Conservation (phyloP, 305 asterid species). For the Fraxinus platypoda region DNA sequence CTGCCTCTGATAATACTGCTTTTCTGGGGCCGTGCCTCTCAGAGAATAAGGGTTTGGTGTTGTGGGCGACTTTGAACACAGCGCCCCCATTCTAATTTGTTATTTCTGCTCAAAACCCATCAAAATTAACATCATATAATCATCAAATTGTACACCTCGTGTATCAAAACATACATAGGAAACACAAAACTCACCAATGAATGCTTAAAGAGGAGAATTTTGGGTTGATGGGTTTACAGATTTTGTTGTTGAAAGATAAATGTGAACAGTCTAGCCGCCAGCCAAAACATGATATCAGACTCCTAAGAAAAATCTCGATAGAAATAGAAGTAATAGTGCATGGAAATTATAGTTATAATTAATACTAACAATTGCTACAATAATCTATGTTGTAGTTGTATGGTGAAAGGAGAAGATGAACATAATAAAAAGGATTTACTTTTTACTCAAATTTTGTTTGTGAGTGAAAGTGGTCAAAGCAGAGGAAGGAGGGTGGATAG, state of each 20-base stretch:
- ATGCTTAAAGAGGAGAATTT: background rate
- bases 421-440: background rate
- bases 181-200: constrained; percentile 3
- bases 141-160: background rate
- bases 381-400: background rate
- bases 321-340: background rate
- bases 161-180: background rate
- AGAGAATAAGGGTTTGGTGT: background rate
- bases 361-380: background rate
- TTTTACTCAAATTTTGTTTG: background rate
- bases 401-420: background rate
- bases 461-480: background rate
- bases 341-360: background rate
- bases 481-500: background rate
- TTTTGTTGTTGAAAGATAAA: background rate
- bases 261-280: background rate
- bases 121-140: background rate
- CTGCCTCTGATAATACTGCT: constrained; percentile 14
- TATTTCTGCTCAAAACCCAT: background rate
- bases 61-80: background rate
- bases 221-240: background rate
- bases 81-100: background rate
- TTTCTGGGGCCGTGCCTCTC: background rate
- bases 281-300: background rate
- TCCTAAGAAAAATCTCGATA: background rate